Conservation (phyloP, 805 yeast genomes). For the Teunomyces pallodes region DNA sequence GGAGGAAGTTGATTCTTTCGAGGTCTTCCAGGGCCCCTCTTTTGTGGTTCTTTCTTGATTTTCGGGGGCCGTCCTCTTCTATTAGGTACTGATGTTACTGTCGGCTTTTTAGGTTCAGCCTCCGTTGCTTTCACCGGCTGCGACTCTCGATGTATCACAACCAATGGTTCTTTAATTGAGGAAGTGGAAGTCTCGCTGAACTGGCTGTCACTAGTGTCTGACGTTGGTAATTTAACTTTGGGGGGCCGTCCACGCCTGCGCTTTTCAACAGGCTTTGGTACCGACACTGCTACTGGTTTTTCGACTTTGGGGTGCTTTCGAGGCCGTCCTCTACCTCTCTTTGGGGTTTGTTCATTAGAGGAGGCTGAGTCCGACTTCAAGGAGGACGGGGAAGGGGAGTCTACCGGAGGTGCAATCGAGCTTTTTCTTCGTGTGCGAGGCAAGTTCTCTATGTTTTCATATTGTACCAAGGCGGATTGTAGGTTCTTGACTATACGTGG, state of each 20-base stretch:
- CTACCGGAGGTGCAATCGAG: background rate
- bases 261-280: background rate
- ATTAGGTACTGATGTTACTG: background rate
- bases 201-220: background rate
- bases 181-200: background rate
- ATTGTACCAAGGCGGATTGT: conserved; percentile 24
- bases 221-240: background rate
- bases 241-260: conserved; percentile 1
- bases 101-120: too few species aligned
- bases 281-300: background rate
- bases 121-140: background rate
- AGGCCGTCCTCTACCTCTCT: background rate
- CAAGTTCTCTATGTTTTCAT: conserved; percentile 16
- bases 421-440: conserved; percentile 15
- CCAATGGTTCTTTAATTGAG: background rate
- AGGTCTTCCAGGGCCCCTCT: conserved; percentile 1
- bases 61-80: conserved; percentile 1
- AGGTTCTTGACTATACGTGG: conserved; percentile 12
- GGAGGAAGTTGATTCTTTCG: background rate
- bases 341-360: background rate
- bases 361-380: background rate
- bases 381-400: background rate
- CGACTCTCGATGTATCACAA: background rate
- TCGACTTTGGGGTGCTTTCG: conserved; percentile 1
- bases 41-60: background rate